Evolutionary conservation across 2,329 filamentous ascomycete genomes (phyloP), one percentile per base, ranked within the genome.

Genomic region (Colletotrichum magnum): DNA sequence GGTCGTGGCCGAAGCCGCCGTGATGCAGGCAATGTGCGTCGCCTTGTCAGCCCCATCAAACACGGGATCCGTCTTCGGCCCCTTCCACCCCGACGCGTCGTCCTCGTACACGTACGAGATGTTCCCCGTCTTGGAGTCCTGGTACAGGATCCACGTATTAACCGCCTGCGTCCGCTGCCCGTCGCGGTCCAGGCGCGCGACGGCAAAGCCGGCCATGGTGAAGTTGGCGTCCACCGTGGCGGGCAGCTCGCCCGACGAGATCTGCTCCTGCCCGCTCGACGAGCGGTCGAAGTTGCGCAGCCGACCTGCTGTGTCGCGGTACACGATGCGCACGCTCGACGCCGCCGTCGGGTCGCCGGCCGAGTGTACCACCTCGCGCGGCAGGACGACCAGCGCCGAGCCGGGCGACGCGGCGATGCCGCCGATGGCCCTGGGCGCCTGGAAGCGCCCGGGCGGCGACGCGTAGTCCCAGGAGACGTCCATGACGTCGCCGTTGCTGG

Each of bases 81-180:
- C 62, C n/a, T 71, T 64, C 73, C 71, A 74, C n/a, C 59, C 60
- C 48, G 58, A 67, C 24, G 43, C 59, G 48, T 70, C 68, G 7
- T 65, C 70, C 61, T 73, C 70, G 43, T 68, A 73, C 9, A 73
- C 71, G 10, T 61, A 61, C 15, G 69, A 71, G 21, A 74, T 71
- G 47, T 68, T 67, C 50, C 70, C 70, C n/a, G 45, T 64, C 28
- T 39, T 52, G 26, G 54, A 65, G 54, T 75, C 75, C 56, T 76
- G 74, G 16, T 74, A 75, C 10, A 74, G 48, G 16, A 75, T 63
- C 60, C 71, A 74, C 4, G 72, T 75, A 63, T 75, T 73, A 13
- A 73, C 70, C 9, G 67, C 56, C 28, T 6, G 36, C 53, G 52
- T 47, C 21, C n/a, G 21, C 10, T 56, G 43, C 24, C 70, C 72